These are phyloP conservation scores for Wallacemonas sp. DNA, from an alignment of 208 protist species.

Conservation along the genomic window DNA sequence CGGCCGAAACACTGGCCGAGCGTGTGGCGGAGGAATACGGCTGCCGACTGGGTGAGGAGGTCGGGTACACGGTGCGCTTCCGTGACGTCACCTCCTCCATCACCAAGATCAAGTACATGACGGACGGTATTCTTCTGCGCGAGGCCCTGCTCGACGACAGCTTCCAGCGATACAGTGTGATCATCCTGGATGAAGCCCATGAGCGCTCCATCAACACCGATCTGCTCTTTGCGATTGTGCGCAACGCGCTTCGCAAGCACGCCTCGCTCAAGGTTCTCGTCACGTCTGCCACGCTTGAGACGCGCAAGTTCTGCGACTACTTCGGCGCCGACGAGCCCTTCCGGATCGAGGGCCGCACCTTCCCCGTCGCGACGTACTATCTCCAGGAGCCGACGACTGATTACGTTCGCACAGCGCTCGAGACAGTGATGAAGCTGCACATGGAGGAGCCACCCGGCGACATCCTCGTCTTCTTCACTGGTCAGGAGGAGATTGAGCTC, in stretches of 20 bases:
- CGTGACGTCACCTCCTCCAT: constrained; percentile 96
- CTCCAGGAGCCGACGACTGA: constrained; percentile 92
- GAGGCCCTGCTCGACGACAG: constrained; percentile 96
- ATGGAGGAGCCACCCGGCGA: constrained; percentile 97
- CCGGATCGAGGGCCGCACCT: constrained; percentile 97
- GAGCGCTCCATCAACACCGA: constrained; percentile 99
- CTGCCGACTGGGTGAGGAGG: constrained; percentile 96
- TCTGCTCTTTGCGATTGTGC: constrained; percentile 98
- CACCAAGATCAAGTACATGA: constrained; percentile 99
- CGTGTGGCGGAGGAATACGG: constrained; percentile 99
- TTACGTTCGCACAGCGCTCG: constrained; percentile 97
- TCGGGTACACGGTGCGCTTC: constrained; percentile 99
- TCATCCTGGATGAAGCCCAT: constrained; percentile 99
- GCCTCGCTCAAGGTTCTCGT: constrained; percentile 98
- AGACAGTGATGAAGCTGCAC: constrained; percentile 99
- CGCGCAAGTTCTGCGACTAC: constrained; percentile 98
- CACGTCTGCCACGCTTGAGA: constrained; percentile 98
- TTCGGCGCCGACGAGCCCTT: constrained; percentile 97
- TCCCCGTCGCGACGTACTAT: constrained; percentile 97
- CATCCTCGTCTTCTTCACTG: constrained; percentile 99
- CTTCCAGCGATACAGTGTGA: constrained; percentile 95
- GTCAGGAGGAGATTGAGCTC: constrained; percentile 99
- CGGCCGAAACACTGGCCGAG: constrained; percentile 98
- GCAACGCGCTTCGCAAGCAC: constrained; percentile 89
- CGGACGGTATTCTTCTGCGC: constrained; percentile 99